Evolutionary conservation across 176 grass and related monocot genomes (phyloP).

Genomic region (Avena insularis): DNA sequence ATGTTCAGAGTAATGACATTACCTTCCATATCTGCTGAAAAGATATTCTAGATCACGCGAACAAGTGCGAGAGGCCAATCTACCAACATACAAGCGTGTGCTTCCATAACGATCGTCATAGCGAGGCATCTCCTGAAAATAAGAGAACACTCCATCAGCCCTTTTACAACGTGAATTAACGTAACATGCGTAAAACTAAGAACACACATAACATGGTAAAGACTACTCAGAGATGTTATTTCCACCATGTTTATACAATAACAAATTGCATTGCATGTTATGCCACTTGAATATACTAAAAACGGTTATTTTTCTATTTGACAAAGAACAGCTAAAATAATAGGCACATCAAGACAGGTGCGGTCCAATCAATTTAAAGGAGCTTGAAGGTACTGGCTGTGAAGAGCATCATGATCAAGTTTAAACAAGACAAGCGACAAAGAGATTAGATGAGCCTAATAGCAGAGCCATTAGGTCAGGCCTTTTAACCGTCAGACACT

Average conservation of each 20-base stretch:
- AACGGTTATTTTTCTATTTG: not conserved
- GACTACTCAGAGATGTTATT: not conserved
- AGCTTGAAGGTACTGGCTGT: not conserved
- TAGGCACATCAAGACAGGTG: not conserved
- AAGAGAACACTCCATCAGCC: conserved; percentile 23
- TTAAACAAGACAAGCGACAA: not conserved
- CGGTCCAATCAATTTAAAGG: not conserved
- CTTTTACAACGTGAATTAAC: not conserved
- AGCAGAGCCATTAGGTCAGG: not conserved
- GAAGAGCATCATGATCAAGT: not conserved
- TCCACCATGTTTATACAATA: not conserved
- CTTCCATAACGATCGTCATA: conserved; percentile 78
- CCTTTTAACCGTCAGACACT: not conserved
- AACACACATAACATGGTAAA: not conserved
- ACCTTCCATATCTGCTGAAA: conserved; percentile 98
- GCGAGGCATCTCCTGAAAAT: conserved; percentile 94
- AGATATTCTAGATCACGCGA: conserved; percentile 88
- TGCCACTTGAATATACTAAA: not conserved
- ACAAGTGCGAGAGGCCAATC: conserved; percentile 74
- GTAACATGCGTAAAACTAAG: not conserved
- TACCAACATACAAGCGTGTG: conserved; percentile 86
- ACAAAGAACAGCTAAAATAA: not conserved
- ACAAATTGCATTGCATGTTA: not conserved
- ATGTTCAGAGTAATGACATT: conserved; percentile 1
- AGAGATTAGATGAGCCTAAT: not conserved